Evolutionary conservation across 129 eudicot genomes (phyloP).

Genomic region (Tagetes patula): DNA sequence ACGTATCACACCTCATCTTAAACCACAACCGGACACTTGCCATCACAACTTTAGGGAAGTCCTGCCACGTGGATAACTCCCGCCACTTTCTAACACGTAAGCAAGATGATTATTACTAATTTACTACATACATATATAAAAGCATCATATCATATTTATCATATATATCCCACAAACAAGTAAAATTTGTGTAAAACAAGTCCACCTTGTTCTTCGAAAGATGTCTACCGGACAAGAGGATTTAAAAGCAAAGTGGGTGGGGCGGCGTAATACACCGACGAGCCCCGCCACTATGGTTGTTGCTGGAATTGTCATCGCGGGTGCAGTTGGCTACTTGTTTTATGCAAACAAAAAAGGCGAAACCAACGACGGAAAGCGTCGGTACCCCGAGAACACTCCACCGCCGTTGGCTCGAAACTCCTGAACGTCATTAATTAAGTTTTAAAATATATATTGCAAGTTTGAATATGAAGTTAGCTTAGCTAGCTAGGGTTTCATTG

Average conservation of each 20-base stretch:
- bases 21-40: too few relatives aligned
- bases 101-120: too few relatives aligned
- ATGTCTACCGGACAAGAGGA: constrained; percentile 34
- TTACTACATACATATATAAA: too few relatives aligned
- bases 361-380: constrained; percentile 19
- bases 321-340: constrained; percentile 29
- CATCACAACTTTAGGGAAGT: too few relatives aligned
- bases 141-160: neutral
- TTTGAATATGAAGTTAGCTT: too few relatives aligned
- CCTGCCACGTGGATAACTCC: too few relatives aligned
- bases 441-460: neutral
- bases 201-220: neutral
- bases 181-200: too few relatives aligned
- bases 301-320: constrained; percentile 26
- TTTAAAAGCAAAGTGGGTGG: constrained; percentile 32
- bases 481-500: too few relatives aligned
- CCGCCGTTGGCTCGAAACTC: constrained; percentile 34
- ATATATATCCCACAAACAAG: neutral
- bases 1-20: too few relatives aligned
- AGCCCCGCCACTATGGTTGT: constrained; percentile 42
- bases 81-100: too few relatives aligned
- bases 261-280: constrained; percentile 29
- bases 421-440: neutral
- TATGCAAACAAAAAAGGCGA: constrained; percentile 31
- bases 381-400: constrained; percentile 36